A percentile compares a stretch with the other conserved stretches of the same genome.
These are phyloP conservation scores for Podospora pseudocomata DNA, from an alignment of 495 filamentous ascomycete genomes.

Conservation along the genomic window DNA sequence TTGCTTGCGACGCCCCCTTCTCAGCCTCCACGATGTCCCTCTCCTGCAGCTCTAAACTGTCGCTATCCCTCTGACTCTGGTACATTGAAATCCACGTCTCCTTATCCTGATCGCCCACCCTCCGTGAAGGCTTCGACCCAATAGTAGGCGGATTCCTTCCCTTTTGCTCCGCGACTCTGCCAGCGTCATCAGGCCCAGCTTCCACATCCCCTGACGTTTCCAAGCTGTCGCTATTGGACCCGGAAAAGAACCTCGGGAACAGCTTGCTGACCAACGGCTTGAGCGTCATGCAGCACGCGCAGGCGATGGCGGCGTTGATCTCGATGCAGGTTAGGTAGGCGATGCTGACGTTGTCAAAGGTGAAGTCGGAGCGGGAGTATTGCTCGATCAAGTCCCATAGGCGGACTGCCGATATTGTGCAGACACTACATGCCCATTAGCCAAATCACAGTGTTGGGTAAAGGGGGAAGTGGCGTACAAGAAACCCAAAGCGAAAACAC, in stretches of 20 bases:
- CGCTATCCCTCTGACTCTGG: neutral
- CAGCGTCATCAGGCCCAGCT: neutral
- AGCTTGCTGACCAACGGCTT: conserved; percentile 25
- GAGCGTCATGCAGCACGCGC: conserved; percentile 35
- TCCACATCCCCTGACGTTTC: neutral
- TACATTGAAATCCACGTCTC: neutral
- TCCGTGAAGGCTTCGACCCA: neutral
- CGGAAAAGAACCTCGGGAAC: conserved; percentile 11
- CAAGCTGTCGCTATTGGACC: neutral
- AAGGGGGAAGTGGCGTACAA: conserved; percentile 13
- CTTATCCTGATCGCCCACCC: neutral
- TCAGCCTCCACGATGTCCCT: neutral
- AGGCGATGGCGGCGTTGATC: conserved; percentile 35
- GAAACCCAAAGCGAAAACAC: conserved; percentile 24
- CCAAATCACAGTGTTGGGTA: neutral
- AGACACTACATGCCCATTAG: conserved; percentile 18
- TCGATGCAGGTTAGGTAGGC: conserved; percentile 33
- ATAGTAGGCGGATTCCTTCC: neutral
- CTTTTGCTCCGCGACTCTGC: neutral
- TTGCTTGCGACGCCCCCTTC: neutral
- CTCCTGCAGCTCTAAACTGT: too few relatives aligned
- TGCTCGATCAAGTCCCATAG: conserved; percentile 26
- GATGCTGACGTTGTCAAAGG: conserved; percentile 27
- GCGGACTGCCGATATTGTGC: conserved; percentile 32
- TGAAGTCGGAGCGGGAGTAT: conserved; percentile 19